Conservation (phyloP, 352 stramenopile genomes). For the Elongisporangium undulatum region DNA sequence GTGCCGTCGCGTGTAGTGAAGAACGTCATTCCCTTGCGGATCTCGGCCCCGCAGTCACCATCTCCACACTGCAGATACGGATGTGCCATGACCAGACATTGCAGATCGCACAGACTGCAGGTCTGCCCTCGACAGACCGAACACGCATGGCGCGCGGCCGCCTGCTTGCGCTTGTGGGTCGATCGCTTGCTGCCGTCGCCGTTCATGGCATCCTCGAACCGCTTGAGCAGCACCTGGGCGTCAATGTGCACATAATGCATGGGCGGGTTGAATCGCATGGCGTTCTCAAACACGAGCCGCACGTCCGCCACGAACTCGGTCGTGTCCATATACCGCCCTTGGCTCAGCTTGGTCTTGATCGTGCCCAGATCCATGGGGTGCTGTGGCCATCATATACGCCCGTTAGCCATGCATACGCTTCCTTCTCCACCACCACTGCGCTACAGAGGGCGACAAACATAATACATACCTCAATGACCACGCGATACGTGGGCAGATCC, state of each 20-base stretch:
- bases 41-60: conserved; percentile 65
- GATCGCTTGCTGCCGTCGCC: conserved; percentile 26
- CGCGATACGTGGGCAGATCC: conserved; percentile 64
- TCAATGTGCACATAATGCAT: conserved; percentile 77
- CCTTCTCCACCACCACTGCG: not conserved
- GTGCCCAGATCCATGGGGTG: conserved; percentile 92
- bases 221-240: conserved; percentile 47
- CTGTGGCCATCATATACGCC: conserved; percentile 12
- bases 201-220: conserved; percentile 64
- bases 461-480: conserved; percentile 42
- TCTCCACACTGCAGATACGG: conserved; percentile 66
- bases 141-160: conserved; percentile 38
- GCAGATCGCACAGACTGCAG: conserved; percentile 71
- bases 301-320: conserved; percentile 79
- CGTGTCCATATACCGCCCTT: conserved; percentile 79
- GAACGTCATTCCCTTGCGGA: conserved; percentile 75
- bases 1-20: conserved; percentile 72
- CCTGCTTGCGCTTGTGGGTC: conserved; percentile 33
- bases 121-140: conserved; percentile 56
- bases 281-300: conserved; percentile 87
- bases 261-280: conserved; percentile 81
- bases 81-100: conserved; percentile 54
- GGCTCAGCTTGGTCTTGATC: conserved; percentile 76
- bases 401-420: not conserved
- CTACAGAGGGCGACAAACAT: not conserved